These are phyloP conservation scores for Aspergillus ostianus DNA, from an alignment of 495 filamentous ascomycete species.

Conservation along the genomic window DNA sequence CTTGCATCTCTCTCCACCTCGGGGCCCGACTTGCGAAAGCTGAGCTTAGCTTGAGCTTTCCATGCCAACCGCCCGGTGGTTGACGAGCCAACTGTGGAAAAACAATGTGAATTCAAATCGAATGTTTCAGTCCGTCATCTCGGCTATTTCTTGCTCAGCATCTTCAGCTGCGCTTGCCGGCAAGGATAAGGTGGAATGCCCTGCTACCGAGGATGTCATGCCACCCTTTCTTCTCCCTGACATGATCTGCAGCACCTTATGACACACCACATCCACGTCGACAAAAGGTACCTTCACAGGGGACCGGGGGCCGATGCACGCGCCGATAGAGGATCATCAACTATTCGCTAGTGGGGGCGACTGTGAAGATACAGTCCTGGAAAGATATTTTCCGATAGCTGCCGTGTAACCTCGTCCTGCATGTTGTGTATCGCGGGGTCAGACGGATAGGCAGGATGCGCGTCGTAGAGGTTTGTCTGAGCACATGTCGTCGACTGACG, in stretches of 20 bases:
- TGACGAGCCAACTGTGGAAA: no score
- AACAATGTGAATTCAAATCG: background rate
- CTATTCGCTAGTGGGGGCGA: no score
- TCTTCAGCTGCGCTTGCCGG: background rate
- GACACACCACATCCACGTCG: background rate
- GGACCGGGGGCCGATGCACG: background rate
- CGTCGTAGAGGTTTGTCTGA: background rate
- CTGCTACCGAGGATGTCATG: background rate
- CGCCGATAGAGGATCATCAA: background rate
- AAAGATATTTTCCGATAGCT: background rate
- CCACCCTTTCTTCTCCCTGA: background rate
- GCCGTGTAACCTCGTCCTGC: background rate
- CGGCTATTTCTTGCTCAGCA: background rate
- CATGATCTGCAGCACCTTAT: background rate
- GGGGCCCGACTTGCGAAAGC: slow-evolving; percentile 2
- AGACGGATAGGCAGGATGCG: background rate
- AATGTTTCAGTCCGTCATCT: background rate
- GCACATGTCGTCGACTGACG: background rate
- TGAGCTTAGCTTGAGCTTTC: slow-evolving; percentile 2
- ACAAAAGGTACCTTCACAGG: background rate
- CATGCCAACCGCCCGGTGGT: background rate
- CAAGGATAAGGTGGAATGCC: background rate
- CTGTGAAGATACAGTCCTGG: no score
- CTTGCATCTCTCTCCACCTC: slow-evolving; percentile 6
- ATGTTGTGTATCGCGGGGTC: background rate